phyloP scores from a whole-genome alignment of 208 protist genomes.

The Zelonia costaricensis region DNA sequence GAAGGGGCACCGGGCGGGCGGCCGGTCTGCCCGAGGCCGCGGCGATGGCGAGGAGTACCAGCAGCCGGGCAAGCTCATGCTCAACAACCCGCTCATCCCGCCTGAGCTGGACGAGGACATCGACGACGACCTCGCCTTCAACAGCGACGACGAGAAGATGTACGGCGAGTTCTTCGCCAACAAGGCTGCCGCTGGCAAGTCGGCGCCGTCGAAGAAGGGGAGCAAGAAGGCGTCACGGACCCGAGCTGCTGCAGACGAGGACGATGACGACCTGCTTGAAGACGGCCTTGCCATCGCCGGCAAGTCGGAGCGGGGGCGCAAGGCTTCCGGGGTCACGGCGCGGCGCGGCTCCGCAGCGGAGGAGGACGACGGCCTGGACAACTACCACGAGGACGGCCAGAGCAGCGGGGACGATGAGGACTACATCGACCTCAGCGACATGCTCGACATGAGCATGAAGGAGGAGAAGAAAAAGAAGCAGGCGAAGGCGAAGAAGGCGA shows the following conservation, averaged over 20 bases:
- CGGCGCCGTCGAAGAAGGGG: conserved; percentile 32
- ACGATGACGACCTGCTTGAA: conserved; percentile 48
- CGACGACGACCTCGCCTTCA: conserved; percentile 90
- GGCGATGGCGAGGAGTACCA: conserved; percentile 44
- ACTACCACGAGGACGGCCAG: conserved; percentile 63
- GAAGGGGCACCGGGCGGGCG: conserved; percentile 14
- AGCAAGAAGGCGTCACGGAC: conserved; percentile 5
- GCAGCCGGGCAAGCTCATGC: conserved; percentile 62
- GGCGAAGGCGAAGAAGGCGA: conserved; percentile 42
- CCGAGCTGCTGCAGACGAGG: conserved; percentile 8
- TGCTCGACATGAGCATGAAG: conserved; percentile 66
- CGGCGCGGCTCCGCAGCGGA: conserved; percentile 7
- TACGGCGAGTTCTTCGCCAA: conserved; percentile 83
- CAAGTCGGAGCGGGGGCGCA: conserved; percentile 29
- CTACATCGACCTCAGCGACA: conserved; percentile 84
- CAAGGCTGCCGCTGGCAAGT: conserved; percentile 15
- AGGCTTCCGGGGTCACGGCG: background rate
- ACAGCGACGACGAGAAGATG: conserved; percentile 88
- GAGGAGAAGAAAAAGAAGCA: conserved; percentile 60
- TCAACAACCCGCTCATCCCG: conserved; percentile 84
- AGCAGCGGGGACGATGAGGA: conserved; percentile 67
- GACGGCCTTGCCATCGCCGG: conserved; percentile 49
- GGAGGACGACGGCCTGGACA: conserved; percentile 45
- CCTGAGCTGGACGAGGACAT: conserved; percentile 89
- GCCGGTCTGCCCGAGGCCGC: conserved; percentile 2